Evolutionary conservation across 2,329 filamentous ascomycete species (phyloP), one percentile per base, ranked within the genome.

Genomic region (Penicillium brevicompactum): DNA sequence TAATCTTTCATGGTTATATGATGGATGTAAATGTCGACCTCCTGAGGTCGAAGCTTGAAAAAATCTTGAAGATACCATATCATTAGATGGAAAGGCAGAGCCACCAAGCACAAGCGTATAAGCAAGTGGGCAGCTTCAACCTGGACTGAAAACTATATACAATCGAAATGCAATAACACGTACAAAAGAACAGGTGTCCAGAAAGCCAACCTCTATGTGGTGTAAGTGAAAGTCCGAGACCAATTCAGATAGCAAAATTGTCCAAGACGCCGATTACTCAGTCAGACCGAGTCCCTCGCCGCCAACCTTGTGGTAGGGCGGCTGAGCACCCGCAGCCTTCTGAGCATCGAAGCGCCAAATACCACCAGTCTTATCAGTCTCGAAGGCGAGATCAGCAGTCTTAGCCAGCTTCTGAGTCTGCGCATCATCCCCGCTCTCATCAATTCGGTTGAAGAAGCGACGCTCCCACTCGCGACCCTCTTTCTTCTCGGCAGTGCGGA

Each of bases 401-500:
- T 73, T 75, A 2, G 74, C 77, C 43, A 84, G 69, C 31, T 70
- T 62, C 46, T 72, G 67, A 61, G 83, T 76, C 2, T 70, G 64
- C 30, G 61, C 42, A 53, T 79, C 64, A 34, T 74, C 68, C 21
- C 70, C 69, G 22, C 67, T 62, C 21, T 72, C 66, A 8, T 76
- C 67, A 24, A 73, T 58, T 18, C 70, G 69, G 42, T 67, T 84
- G 77, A 97, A 99, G 78, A 94, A 97, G 51, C 88, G 83, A 44
- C 92, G 83, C 68, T 92, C 84, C 93, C 94, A 99, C 40, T 84
- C 80, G 42, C 83, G 82, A 18, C 87, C 87, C 64, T 92, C 89
- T n/a, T 83, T 81, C 66, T 85, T 85, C 73, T 97, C 92, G 67
- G 85, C 80, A 70, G 84, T 84, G 60, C 92, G 86, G 76, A 86